These are phyloP conservation scores for Diaporthe eres DNA, from an alignment of 2,329 filamentous ascomycete species.

Conservation along the genomic window DNA sequence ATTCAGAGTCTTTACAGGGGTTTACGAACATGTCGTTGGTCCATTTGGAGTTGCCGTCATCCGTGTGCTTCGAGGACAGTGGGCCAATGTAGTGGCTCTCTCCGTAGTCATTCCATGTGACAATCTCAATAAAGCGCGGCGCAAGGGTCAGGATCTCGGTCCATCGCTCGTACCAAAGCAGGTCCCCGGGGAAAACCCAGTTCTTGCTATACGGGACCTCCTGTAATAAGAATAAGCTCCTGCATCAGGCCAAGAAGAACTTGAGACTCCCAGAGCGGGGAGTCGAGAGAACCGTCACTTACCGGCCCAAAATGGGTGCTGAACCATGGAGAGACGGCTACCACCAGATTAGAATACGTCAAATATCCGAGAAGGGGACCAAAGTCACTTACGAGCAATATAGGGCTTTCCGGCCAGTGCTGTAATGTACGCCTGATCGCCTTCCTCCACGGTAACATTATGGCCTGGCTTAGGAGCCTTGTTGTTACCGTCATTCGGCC, in stretches of 20 bases:
- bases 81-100: constrained; percentile 69
- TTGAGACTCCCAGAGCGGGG: neutral
- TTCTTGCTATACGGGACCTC: constrained; percentile 64
- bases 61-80: constrained; percentile 58
- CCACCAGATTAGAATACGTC: constrained; percentile 43
- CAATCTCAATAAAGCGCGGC: constrained; percentile 62
- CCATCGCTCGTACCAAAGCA: constrained; percentile 73
- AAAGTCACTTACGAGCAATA: constrained; percentile 41
- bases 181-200: constrained; percentile 71
- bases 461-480: constrained; percentile 60
- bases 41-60: constrained; percentile 63
- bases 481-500: constrained; percentile 61
- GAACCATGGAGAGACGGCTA: constrained; percentile 57
- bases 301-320: constrained; percentile 29
- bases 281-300: neutral
- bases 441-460: constrained; percentile 57
- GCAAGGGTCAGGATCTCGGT: constrained; percentile 58
- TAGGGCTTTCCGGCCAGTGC: constrained; percentile 49
- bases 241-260: neutral
- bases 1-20: too few relatives aligned
- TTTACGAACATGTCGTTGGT: constrained; percentile 59
- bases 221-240: constrained; percentile 61
- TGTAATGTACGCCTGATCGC: constrained; percentile 52
- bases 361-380: constrained; percentile 31
- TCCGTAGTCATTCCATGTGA: constrained; percentile 66